Evolutionary conservation across 345 rosid genomes (phyloP).

Genomic region (Ricinus communis): DNA sequence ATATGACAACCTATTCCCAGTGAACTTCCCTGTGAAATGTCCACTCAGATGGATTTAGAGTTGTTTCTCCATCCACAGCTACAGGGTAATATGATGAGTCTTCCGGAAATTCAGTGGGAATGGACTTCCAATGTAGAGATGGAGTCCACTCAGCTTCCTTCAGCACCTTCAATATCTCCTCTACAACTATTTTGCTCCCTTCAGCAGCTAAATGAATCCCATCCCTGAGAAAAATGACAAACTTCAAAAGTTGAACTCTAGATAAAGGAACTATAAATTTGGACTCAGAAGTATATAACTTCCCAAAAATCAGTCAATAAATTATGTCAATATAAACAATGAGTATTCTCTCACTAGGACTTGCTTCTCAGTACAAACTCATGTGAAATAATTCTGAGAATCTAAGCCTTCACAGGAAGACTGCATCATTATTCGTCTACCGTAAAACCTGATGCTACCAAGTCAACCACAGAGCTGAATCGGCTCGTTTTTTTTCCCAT

Average conservation of each 20-base stretch:
- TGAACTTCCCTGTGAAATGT: constrained; percentile 72
- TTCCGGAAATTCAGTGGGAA: constrained; percentile 82
- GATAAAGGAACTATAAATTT: neutral
- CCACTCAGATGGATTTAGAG: constrained; percentile 81
- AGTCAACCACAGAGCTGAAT: neutral
- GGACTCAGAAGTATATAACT: neutral
- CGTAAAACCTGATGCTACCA: neutral
- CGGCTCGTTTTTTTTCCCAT: neutral
- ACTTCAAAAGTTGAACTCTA: neutral
- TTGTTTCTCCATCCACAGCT: constrained; percentile 69
- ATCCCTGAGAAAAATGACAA: constrained; percentile 38
- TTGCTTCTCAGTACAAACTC: neutral
- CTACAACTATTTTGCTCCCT: constrained; percentile 84
- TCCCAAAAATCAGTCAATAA: neutral
- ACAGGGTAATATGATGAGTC: constrained; percentile 77
- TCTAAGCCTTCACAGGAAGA: neutral
- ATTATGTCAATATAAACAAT: neutral
- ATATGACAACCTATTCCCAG: constrained; percentile 51
- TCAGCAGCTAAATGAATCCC: constrained; percentile 86
- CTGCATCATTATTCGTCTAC: neutral
- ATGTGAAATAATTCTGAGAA: neutral
- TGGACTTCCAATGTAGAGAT: constrained; percentile 85
- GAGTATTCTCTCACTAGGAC: neutral
- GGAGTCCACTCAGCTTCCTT: constrained; percentile 88
- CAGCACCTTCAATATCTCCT: constrained; percentile 72